These are phyloP conservation scores for Corylus americana DNA, from an alignment of 306 rosid genomes.

Conservation along the genomic window DNA sequence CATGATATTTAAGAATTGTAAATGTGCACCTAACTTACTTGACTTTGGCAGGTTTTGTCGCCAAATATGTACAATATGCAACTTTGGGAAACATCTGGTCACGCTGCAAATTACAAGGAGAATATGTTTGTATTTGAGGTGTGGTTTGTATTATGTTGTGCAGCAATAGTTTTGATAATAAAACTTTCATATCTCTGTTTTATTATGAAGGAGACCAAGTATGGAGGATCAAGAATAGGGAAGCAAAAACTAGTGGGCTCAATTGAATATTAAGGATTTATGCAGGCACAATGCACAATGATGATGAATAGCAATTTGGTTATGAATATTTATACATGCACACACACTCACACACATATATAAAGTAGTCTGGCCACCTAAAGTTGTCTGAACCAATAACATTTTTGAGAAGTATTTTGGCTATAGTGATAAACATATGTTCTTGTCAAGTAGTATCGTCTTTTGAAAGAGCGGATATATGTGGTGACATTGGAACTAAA, in stretches of 20 bases:
- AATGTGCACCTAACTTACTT: conserved; percentile 28
- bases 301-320: neutral
- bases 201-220: neutral
- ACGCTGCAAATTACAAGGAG: conserved; percentile 90
- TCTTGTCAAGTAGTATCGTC: neutral
- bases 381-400: neutral
- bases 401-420: neutral
- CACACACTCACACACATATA: too few relatives aligned
- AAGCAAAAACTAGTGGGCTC: neutral
- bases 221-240: neutral
- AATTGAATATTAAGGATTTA: neutral
- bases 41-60: conserved; percentile 69
- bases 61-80: conserved; percentile 96
- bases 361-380: neutral
- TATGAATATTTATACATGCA: neutral
- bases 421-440: neutral
- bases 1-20: neutral
- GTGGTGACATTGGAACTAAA: neutral
- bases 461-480: neutral
- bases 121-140: conserved; percentile 96
- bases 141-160: conserved; percentile 10
- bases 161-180: neutral
- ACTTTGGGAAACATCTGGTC: conserved; percentile 95
- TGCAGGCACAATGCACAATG: too few relatives aligned
- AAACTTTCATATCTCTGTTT: neutral